Conservation (phyloP, 2,329 filamentous ascomycete species). For the Fusarium sulawesiense region DNA sequence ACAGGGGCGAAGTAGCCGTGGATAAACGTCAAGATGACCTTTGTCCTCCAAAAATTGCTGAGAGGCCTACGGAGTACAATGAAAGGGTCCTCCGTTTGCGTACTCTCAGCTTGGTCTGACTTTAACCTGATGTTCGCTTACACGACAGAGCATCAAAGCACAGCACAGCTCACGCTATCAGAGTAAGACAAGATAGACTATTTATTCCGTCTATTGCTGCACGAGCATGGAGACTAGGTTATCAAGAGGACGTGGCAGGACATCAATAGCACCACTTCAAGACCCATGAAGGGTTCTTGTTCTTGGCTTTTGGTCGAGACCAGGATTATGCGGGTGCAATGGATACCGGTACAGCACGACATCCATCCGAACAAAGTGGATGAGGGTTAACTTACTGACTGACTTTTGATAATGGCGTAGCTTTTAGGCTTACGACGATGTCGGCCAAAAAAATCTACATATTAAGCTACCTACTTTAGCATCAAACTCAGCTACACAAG, state of each 20-base stretch:
- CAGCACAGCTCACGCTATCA: constrained; percentile 8
- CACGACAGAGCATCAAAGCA: constrained; percentile 4
- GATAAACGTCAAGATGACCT: constrained; percentile 38
- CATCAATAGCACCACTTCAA: constrained; percentile 26
- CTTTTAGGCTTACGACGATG: constrained; percentile 22
- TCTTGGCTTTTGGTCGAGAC: constrained; percentile 17
- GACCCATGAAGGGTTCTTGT: constrained; percentile 14
- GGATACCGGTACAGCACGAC: constrained; percentile 2
- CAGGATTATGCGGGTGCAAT: constrained; percentile 11
- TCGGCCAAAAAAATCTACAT: background rate
- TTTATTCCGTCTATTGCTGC: constrained; percentile 22
- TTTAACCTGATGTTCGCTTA: constrained; percentile 7
- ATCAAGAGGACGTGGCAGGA: constrained; percentile 31
- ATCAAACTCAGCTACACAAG: constrained; percentile 16
- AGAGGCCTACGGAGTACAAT: background rate
- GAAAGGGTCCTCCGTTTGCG: background rate
- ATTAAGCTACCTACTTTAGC: background rate
- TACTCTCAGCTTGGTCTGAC: background rate
- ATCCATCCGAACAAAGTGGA: constrained; percentile 4
- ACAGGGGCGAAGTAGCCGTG: constrained; percentile 27
- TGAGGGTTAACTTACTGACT: constrained; percentile 3
- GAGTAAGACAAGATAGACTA: constrained; percentile 14
- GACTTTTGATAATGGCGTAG: constrained; percentile 25
- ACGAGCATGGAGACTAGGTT: constrained; percentile 21
- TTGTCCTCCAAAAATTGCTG: constrained; percentile 4